Percentiles rank a stretch among this genome's conserved stretches.
Conservation (phyloP, 2,329 filamentous ascomycete species). For the Polytolypa hystricis region DNA sequence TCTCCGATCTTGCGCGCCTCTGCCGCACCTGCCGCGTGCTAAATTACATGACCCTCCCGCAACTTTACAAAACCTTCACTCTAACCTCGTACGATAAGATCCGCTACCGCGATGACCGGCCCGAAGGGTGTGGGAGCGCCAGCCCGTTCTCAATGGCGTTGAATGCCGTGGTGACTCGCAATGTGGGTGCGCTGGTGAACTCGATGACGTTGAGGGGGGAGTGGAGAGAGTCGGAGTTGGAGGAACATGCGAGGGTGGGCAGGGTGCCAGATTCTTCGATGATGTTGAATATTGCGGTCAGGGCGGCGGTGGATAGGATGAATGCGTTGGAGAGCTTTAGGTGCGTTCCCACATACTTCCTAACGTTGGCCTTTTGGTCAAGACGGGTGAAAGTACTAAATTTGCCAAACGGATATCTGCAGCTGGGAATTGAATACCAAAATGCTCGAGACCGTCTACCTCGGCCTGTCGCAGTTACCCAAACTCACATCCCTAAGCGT, state of each 20-base stretch:
- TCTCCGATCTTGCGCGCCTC: slow-evolving; percentile 46
- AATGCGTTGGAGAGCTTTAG: slow-evolving; percentile 42
- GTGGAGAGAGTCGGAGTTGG: slow-evolving; percentile 46
- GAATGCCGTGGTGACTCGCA: slow-evolving; percentile 49
- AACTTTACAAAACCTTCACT: slow-evolving; percentile 46
- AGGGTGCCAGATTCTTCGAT: slow-evolving; percentile 53
- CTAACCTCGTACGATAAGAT: slow-evolving; percentile 49
- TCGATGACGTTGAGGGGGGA: slow-evolving; percentile 43
- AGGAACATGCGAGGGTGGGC: slow-evolving; percentile 47
- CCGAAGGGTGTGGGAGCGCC: slow-evolving; percentile 51
- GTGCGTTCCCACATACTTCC: no score
- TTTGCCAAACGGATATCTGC: slow-evolving; percentile 1
- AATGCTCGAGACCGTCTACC: slow-evolving; percentile 47
- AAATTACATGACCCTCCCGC: slow-evolving; percentile 54
- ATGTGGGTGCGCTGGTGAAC: slow-evolving; percentile 42
- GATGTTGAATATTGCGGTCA: slow-evolving; percentile 50
- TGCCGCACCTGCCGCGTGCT: slow-evolving; percentile 51
- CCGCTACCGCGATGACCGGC: slow-evolving; percentile 45
- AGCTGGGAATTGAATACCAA: slow-evolving; percentile 53
- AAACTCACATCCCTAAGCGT: slow-evolving; percentile 44
- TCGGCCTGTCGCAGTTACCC: slow-evolving; percentile 41
- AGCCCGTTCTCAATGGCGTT: slow-evolving; percentile 54
- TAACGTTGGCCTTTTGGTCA: no score
- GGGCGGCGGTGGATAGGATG: slow-evolving; percentile 51
- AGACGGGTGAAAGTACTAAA: no score